phyloP scores from a whole-genome alignment of 2,329 filamentous ascomycete genomes.

The Fusarium sp. region DNA sequence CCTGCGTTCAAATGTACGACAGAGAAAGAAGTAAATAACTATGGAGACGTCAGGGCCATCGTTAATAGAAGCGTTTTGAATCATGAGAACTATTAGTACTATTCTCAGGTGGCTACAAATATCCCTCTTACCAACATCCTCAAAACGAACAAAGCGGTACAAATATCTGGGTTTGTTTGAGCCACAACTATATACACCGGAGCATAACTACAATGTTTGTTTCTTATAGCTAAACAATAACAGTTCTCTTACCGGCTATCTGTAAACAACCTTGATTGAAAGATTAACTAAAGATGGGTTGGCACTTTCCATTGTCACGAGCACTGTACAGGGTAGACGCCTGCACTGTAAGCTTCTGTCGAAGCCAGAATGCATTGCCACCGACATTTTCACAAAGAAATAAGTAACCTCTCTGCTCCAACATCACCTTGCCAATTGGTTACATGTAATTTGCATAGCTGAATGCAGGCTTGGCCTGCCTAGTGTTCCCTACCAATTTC shows the following conservation, averaged over 20 bases:
- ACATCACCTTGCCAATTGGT: background rate
- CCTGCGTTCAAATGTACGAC: constrained; percentile 18
- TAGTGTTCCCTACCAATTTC: background rate
- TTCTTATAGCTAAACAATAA: background rate
- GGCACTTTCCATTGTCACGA: background rate
- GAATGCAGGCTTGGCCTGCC: constrained; percentile 26
- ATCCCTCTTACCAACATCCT: background rate
- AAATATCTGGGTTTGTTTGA: background rate
- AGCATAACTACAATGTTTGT: background rate
- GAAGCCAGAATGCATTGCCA: constrained; percentile 33
- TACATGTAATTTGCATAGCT: background rate
- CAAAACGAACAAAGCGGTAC: background rate
- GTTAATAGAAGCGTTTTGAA: background rate
- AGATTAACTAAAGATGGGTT: background rate
- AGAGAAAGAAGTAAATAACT: constrained; percentile 9
- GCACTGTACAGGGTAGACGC: constrained; percentile 37
- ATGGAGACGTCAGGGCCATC: background rate
- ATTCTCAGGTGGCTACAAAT: background rate
- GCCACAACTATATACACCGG: background rate
- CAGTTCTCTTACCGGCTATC: background rate
- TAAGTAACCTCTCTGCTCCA: background rate
- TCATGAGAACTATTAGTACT: background rate
- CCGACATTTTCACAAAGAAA: constrained; percentile 38
- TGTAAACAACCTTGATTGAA: background rate
- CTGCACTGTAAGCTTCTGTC: constrained; percentile 6